Percentiles rank a stretch among this genome's conserved stretches.
These are phyloP conservation scores for Handroanthus guayacan DNA, from an alignment of 257 asterid genomes.

Conservation along the genomic window DNA sequence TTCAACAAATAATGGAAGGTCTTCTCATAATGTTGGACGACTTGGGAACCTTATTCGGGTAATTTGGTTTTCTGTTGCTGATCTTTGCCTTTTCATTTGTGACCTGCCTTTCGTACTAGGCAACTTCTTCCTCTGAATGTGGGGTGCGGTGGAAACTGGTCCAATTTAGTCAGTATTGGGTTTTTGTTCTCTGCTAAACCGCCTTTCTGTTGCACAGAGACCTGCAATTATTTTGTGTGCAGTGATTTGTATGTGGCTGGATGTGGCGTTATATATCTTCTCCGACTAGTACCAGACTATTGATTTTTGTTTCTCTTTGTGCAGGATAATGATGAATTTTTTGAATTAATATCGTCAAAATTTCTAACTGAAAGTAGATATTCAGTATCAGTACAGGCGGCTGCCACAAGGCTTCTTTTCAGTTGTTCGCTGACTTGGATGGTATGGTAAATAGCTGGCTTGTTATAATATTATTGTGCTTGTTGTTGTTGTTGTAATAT, in stretches of 20 bases:
- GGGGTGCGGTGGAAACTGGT: slow-evolving; percentile 16
- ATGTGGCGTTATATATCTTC: neutral
- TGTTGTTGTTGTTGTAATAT: neutral
- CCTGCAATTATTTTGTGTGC: slow-evolving; percentile 5
- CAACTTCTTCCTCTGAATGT: slow-evolving; percentile 9
- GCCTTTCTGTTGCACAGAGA: slow-evolving; percentile 15
- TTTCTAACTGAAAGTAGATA: slow-evolving; percentile 74
- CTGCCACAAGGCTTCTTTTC: slow-evolving; percentile 86
- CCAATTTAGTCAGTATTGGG: neutral
- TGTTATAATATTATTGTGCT: neutral
- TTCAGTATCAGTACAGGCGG: slow-evolving; percentile 77
- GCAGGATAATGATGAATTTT: slow-evolving; percentile 97
- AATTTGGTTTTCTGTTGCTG: slow-evolving; percentile 28
- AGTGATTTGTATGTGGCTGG: slow-evolving; percentile 29
- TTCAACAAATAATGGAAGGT: slow-evolving; percentile 71
- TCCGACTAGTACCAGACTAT: neutral
- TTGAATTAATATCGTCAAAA: slow-evolving; percentile 81
- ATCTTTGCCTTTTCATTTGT: slow-evolving; percentile 26
- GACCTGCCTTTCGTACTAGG: slow-evolving; percentile 7
- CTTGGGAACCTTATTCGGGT: slow-evolving; percentile 94
- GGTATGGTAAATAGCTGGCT: slow-evolving; percentile 52
- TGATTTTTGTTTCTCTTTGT: slow-evolving; percentile 38
- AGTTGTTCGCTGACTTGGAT: slow-evolving; percentile 91
- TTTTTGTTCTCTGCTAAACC: slow-evolving; percentile 20
- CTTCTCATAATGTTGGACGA: slow-evolving; percentile 89